phyloP scores from a whole-genome alignment of 495 filamentous ascomycete species.

The Paragyromitra xinjiangensis region DNA sequence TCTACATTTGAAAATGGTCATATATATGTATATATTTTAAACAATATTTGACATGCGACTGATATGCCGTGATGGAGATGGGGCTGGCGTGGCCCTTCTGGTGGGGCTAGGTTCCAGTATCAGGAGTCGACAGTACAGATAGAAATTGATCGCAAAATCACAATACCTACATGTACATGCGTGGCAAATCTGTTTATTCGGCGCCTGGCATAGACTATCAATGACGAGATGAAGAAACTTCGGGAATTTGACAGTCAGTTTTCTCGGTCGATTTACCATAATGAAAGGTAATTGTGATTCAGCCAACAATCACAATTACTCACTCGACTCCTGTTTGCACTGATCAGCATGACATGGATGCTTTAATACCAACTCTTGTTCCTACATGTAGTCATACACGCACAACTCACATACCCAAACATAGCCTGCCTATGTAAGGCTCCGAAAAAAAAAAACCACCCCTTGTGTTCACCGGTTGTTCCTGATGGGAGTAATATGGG shows the following conservation, averaged over 20 bases:
- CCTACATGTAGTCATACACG: neutral
- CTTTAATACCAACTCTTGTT: neutral
- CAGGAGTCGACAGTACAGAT: slow-evolving; percentile 25
- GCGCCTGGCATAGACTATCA: neutral
- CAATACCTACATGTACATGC: neutral
- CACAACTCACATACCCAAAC: neutral
- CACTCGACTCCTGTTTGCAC: slow-evolving; percentile 8
- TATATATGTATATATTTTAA: neutral
- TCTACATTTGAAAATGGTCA: slow-evolving; percentile 19
- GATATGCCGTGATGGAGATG: slow-evolving; percentile 38
- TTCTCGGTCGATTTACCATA: slow-evolving; percentile 3
- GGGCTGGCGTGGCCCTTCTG: slow-evolving; percentile 21
- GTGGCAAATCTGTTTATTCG: slow-evolving; percentile 30
- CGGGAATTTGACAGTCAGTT: slow-evolving; percentile 3
- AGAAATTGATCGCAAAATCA: slow-evolving; percentile 18
- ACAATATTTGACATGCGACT: slow-evolving; percentile 3
- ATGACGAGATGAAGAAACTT: slow-evolving; percentile 4
- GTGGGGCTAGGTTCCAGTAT: slow-evolving; percentile 28
- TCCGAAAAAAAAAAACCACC: neutral
- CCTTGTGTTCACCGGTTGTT: neutral
- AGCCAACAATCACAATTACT: slow-evolving; percentile 18
- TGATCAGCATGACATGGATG: neutral
- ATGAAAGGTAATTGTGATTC: neutral
- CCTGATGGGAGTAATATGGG: neutral
- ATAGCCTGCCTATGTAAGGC: neutral